Conservation (phyloP, 495 filamentous ascomycete species). For the Hyaloscypha bicolor region DNA sequence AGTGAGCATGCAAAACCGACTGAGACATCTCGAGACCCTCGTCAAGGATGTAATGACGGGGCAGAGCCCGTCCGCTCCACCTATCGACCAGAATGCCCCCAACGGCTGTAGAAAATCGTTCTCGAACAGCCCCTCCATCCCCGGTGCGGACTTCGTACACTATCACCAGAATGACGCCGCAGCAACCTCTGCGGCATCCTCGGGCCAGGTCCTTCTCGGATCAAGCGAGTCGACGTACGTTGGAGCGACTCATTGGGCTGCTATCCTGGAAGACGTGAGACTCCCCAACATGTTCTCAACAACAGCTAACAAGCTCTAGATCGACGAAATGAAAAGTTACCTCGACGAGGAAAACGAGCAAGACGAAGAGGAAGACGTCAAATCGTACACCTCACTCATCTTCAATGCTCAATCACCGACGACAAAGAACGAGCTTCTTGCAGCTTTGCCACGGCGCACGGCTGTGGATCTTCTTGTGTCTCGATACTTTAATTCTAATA, state of each 20-base stretch:
- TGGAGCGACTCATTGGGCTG: constrained; percentile 56
- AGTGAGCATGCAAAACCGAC: constrained; percentile 50
- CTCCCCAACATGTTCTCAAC: constrained; percentile 36
- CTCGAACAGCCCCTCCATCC: not conserved
- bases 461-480: constrained; percentile 47
- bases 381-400: constrained; percentile 17
- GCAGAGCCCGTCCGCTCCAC: constrained; percentile 3
- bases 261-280: constrained; percentile 52
- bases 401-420: constrained; percentile 22
- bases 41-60: constrained; percentile 36
- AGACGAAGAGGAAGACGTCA: constrained; percentile 30
- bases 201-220: constrained; percentile 25
- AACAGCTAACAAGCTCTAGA: constrained; percentile 34
- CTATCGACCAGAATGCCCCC: constrained; percentile 41
- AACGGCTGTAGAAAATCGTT: constrained; percentile 20
- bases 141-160: constrained; percentile 8
- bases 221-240: constrained; percentile 41
- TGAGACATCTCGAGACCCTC: constrained; percentile 56
- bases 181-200: constrained; percentile 11
- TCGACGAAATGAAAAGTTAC: constrained; percentile 34
- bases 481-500: constrained; percentile 52
- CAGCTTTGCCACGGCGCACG: constrained; percentile 40
- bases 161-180: not conserved
- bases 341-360: constrained; percentile 39
- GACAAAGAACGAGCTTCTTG: constrained; percentile 42